Percentiles rank a stretch among this genome's conserved stretches.
phyloP scores from a whole-genome alignment of 2,329 filamentous ascomycete species.

The Cytospora paraplurivora region DNA sequence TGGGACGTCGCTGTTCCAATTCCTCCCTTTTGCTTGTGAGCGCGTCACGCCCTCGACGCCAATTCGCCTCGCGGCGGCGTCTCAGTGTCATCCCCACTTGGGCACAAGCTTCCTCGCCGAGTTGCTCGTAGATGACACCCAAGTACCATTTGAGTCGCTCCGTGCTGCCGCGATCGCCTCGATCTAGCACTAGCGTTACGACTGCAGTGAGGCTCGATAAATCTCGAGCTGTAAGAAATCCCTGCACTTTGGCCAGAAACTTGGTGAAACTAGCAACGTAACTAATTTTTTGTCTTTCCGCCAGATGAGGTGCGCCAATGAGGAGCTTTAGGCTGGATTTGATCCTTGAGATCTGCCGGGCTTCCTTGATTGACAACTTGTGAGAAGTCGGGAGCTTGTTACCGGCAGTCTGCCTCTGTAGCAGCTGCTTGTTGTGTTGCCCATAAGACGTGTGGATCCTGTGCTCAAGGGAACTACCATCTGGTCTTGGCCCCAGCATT shows the following conservation, averaged over 20 bases:
- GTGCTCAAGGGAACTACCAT: not conserved
- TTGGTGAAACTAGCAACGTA: slow-evolving; percentile 39
- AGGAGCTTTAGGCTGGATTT: slow-evolving; percentile 16
- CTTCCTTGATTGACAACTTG: not conserved
- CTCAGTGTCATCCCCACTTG: slow-evolving; percentile 31
- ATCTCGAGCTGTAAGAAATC: slow-evolving; percentile 36
- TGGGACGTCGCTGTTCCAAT: not conserved
- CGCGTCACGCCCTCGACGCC: not conserved
- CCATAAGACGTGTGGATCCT: slow-evolving; percentile 12
- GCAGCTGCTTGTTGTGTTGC: not conserved
- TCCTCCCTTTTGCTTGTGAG: not conserved
- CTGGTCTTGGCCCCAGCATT: slow-evolving; percentile 7
- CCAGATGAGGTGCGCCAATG: slow-evolving; percentile 6
- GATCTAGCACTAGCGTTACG: slow-evolving; percentile 41
- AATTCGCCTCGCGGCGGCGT: slow-evolving; percentile 33
- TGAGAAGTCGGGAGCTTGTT: not conserved
- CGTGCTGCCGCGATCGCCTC: slow-evolving; percentile 39
- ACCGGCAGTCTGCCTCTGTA: not conserved
- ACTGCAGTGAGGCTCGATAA: slow-evolving; percentile 29
- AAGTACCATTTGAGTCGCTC: slow-evolving; percentile 42
- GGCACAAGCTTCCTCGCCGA: slow-evolving; percentile 31
- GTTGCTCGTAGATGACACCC: slow-evolving; percentile 35
- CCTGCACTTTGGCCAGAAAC: slow-evolving; percentile 35
- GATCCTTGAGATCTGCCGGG: slow-evolving; percentile 14
- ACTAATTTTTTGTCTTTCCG: slow-evolving; percentile 34